Evolutionary conservation across 768 basidiomycete genomes (phyloP), one percentile per base, ranked within the genome.

Genomic region (Pulveroboletus sp.): DNA sequence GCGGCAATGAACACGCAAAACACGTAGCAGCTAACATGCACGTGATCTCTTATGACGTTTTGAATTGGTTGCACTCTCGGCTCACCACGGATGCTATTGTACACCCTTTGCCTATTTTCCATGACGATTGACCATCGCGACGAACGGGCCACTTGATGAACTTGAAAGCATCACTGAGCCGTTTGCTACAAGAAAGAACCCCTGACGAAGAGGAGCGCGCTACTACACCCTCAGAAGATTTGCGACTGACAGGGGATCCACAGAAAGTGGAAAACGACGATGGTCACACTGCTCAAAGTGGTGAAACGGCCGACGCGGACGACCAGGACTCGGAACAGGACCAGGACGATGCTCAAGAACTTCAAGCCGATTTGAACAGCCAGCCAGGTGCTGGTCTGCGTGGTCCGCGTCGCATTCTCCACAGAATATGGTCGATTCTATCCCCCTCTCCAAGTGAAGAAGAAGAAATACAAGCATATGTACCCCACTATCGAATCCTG

Each of bases 401-500:
- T 11, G 24, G 54, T 23, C 12, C 34, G 24, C 47, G 24, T n/a
- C 43, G 46, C 17, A 27, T 51, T 19, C 20, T 41, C 17, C 49
- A 59, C 23, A 10, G 43, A n/a, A 34, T 54, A 39, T 43, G 29
- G 13, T 51, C 55, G 2, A 42, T 19, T n/a, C 0, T 63, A 27
- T 51, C 39, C 40, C 63, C 60, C n/a, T 45, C 64, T 2, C 52
- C 56, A 17, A 59, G 11, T 5, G 17, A 49, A 10, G 65, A 67
- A 37, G 62, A 62, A 37, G 58, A 62, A 31, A 53, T 68, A 0
- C 66, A 64, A 29, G 48, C 60, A 26, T 76, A 73, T 48, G 60
- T 77, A 26, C 82, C 83, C 20, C 77, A 78, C 44, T 85, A 84
- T 61, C 81, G 88, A 16, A 70, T 71, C 44, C 68, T 80, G 5